These are phyloP conservation scores for Flaveria brownii DNA, from an alignment of 129 eudicot species.

Conservation along the genomic window DNA sequence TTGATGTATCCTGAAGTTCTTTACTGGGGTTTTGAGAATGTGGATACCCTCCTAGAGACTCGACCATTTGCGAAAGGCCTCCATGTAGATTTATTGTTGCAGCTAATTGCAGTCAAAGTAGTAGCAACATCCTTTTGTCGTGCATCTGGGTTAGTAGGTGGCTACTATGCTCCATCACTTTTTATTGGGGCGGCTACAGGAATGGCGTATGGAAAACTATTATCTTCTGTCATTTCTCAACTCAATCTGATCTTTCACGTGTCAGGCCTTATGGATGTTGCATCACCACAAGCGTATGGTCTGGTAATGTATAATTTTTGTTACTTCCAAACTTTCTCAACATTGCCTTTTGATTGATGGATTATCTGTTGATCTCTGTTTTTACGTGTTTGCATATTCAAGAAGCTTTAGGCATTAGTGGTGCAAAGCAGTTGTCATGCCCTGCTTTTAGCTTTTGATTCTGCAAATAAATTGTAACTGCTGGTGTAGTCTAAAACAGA, in stretches of 20 bases:
- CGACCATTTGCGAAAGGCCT: conserved; percentile 65
- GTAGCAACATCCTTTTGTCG: conserved; percentile 81
- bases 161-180: conserved; percentile 92
- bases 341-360: background rate
- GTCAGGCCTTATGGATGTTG: conserved; percentile 70
- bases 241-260: conserved; percentile 56
- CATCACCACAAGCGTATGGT: conserved; percentile 96
- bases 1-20: conserved; percentile 91
- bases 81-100: conserved; percentile 69
- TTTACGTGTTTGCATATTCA: background rate
- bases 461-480: background rate
- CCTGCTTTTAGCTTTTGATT: background rate
- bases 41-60: conserved; percentile 78
- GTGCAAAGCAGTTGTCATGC: background rate
- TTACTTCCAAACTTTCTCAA: conserved; percentile 7
- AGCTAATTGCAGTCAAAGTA: conserved; percentile 71
- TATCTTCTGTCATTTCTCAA: conserved; percentile 48
- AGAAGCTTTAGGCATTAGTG: background rate
- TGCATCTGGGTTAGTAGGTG: conserved; percentile 94
- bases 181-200: conserved; percentile 97
- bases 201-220: conserved; percentile 89
- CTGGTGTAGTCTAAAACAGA: background rate
- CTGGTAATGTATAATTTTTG: conserved; percentile 50
- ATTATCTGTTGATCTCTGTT: background rate
- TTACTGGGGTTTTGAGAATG: conserved; percentile 96